These are phyloP conservation scores for Cladosporium cucumerinum DNA, from an alignment of 2,329 filamentous ascomycete genomes.

Conservation along the genomic window DNA sequence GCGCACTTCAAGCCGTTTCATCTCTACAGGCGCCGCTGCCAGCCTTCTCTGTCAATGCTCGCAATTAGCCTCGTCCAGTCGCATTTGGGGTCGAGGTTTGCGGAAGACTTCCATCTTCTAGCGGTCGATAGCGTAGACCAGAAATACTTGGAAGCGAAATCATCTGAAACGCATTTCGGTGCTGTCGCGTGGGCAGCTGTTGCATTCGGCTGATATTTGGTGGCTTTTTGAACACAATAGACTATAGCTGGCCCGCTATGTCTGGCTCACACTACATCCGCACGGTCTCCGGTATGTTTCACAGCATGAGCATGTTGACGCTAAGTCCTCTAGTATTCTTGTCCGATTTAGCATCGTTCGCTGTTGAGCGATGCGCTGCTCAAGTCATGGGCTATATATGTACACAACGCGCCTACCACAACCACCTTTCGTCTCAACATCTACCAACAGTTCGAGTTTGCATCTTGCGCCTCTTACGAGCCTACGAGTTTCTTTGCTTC, in stretches of 20 bases:
- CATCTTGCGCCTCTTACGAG: constrained; percentile 31
- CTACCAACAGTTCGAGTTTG: constrained; percentile 25
- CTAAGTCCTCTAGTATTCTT: constrained; percentile 10
- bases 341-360: constrained; percentile 14
- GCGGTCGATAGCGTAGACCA: neutral
- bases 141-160: neutral
- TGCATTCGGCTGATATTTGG: neutral
- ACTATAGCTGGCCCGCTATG: constrained; percentile 8
- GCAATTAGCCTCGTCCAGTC: constrained; percentile 5
- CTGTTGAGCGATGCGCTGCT: constrained; percentile 9
- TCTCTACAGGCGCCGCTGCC: constrained; percentile 10
- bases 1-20: constrained; percentile 11
- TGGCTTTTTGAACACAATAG: neutral
- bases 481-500: constrained; percentile 39
- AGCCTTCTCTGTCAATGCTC: neutral
- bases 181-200: neutral
- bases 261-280: constrained; percentile 10
- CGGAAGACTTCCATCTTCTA: neutral
- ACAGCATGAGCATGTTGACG: constrained; percentile 3
- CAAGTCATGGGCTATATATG: constrained; percentile 13
- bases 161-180: constrained; percentile 6
- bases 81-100: neutral
- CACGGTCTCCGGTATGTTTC: constrained; percentile 16
- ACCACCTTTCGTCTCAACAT: constrained; percentile 22
- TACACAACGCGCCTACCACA: constrained; percentile 16